Evolutionary conservation across 2,329 filamentous ascomycete species (phyloP), one percentile per base, ranked within the genome.

Genomic region (Septoria petroselini): DNA sequence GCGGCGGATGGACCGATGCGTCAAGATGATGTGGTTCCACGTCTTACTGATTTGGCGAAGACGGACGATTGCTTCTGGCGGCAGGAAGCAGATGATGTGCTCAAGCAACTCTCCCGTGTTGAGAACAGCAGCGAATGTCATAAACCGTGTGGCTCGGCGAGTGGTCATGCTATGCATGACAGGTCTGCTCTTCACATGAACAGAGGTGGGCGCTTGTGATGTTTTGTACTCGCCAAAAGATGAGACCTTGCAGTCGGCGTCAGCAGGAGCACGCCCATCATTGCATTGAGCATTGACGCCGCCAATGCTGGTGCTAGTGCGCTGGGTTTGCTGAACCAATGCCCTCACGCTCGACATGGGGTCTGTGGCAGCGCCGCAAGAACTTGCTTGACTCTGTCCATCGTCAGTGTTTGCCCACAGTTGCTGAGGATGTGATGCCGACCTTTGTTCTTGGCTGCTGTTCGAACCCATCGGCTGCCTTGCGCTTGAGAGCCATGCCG

Each of bases 1-100:
- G 12, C 41, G 41, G 0, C 21, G 19, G 3, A 57, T 41, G 8
- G 1, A 7, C 7, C 30, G 35, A 0, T 51, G 52, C 2, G 11
- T 35, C 3, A 23, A 18, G 15, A 60, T 54, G 14, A 51, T 34
- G 2, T 30, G 4, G 27, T 53, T 30, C 50, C 52, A 59, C 8
- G 19, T 23, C 17, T 46, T 48, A 45, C 62, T 65, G 4, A 68
- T 65, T 9, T 25, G 25, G 7, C 53, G 56, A 18, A 46, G 19
- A 0, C 9, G 19, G 17, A 62, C 9, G n/a, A 60, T 35, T 7
- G 54, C 35, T 2, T 35, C 1, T 12, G 49, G 7, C 9, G 52
- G 47, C 3, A 62, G 47, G 8, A 54, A 30, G 19, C 23, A n/a
- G 17, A 62, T 40, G 29, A 60, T 52, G 2, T 14, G 7, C 25